phyloP scores from a whole-genome alignment of 2,329 filamentous ascomycete species.

The Beauveria pseudobassiana region DNA sequence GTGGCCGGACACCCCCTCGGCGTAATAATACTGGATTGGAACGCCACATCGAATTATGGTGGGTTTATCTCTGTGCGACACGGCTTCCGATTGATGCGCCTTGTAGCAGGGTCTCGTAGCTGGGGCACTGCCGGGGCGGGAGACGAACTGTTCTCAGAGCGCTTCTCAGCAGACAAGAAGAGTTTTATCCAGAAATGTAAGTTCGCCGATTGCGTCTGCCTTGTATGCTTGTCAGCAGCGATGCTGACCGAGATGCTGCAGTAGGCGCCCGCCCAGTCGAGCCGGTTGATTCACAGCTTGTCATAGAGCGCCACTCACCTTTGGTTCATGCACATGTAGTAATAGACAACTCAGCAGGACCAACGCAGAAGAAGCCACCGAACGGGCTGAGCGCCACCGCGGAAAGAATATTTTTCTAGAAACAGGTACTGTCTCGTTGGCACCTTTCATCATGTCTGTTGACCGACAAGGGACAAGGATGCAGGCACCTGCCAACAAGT shows the following conservation, averaged over 20 bases:
- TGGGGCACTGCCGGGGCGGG: neutral
- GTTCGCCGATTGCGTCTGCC: neutral
- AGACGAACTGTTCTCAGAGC: neutral
- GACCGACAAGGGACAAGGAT: neutral
- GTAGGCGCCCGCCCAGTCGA: neutral
- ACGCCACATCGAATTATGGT: conserved; percentile 6
- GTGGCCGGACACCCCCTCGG: neutral
- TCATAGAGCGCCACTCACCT: conserved; percentile 1
- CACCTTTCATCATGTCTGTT: neutral
- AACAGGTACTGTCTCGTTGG: neutral
- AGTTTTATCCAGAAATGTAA: neutral
- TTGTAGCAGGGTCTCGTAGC: neutral
- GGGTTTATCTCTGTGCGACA: neutral
- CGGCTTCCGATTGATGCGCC: neutral
- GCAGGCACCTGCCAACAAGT: neutral
- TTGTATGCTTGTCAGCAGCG: neutral
- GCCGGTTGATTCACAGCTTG: neutral
- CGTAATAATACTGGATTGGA: neutral
- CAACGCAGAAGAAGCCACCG: neutral
- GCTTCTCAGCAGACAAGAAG: neutral
- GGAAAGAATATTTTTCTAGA: neutral
- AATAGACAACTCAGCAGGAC: conserved; percentile 5
- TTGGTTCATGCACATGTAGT: conserved; percentile 9
- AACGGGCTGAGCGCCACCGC: neutral
- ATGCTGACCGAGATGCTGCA: conserved; percentile 1